These are phyloP conservation scores for Paraleonurus japonicus DNA, from an alignment of 257 asterid species.

Conservation along the genomic window DNA sequence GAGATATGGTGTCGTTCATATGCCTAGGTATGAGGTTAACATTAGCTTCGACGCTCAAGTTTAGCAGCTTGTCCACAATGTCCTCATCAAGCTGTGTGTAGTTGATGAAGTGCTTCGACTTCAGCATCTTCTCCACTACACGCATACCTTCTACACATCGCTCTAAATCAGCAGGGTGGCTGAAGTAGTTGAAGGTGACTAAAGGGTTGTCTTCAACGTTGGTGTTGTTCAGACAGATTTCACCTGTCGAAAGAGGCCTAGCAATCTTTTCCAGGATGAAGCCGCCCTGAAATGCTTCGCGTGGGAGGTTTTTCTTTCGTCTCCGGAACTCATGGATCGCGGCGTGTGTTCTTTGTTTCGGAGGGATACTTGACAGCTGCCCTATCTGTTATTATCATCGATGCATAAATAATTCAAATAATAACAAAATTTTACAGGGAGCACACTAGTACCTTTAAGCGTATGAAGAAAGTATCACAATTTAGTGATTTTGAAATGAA, in stretches of 20 bases:
- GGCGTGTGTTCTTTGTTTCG: constrained; percentile 51
- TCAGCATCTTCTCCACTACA: constrained; percentile 59
- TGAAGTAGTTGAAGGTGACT: constrained; percentile 91
- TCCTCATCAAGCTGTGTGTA: constrained; percentile 47
- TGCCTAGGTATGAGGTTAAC: constrained; percentile 86
- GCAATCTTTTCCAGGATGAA: constrained; percentile 39
- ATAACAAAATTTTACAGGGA: background rate
- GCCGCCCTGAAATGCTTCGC: constrained; percentile 35
- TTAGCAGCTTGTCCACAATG: constrained; percentile 55
- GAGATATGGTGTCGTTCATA: constrained; percentile 66
- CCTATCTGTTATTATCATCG: constrained; percentile 49
- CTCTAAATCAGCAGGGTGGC: constrained; percentile 67
- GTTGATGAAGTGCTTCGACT: constrained; percentile 52
- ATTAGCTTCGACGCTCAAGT: constrained; percentile 80
- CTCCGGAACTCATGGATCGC: constrained; percentile 46
- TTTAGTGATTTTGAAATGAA: too few relatives aligned
- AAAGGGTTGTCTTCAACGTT: constrained; percentile 74
- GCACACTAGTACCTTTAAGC: background rate
- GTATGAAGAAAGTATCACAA: too few relatives aligned
- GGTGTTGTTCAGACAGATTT: constrained; percentile 55
- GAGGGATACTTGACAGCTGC: constrained; percentile 81
- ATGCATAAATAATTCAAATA: background rate
- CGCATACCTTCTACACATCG: constrained; percentile 79
- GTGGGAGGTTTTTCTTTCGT: constrained; percentile 40
- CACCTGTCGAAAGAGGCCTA: constrained; percentile 24